A percentile compares a stretch with the other conserved stretches of the same genome.
These are phyloP conservation scores for Sophora flavescens DNA, from an alignment of 306 rosid species.

Conservation along the genomic window DNA sequence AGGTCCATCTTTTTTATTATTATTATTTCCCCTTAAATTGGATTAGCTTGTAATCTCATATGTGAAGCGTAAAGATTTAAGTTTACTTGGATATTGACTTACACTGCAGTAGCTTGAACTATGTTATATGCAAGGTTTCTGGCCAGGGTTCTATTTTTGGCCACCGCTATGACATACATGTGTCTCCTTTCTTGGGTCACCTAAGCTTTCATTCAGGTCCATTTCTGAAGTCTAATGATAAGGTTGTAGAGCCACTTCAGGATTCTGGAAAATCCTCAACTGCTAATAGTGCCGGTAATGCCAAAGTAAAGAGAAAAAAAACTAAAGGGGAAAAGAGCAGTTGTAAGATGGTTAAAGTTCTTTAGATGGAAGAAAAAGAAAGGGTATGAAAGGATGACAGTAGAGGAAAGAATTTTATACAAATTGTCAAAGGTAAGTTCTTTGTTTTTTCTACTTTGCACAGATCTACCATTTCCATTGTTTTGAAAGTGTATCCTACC, in stretches of 20 bases:
- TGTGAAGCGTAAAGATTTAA: background rate
- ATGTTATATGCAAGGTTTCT: conserved; percentile 62
- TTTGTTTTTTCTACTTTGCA: background rate
- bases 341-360: conserved; percentile 86
- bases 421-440: conserved; percentile 71
- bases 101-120: conserved; percentile 60
- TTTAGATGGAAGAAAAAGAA: conserved; percentile 90
- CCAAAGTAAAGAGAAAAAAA: conserved; percentile 63
- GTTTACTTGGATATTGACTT: conserved; percentile 42
- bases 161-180: conserved; percentile 2
- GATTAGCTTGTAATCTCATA: conserved; percentile 4
- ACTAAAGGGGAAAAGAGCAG: conserved; percentile 90
- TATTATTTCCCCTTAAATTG: background rate
- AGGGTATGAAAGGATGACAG: conserved; percentile 82
- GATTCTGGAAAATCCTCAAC: conserved; percentile 44
- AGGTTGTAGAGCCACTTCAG: conserved; percentile 50
- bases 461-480: background rate
- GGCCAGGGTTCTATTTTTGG: conserved; percentile 47
- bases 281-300: conserved; percentile 43
- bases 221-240: conserved; percentile 44
- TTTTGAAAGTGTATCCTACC: conserved; percentile 37
- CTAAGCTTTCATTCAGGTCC: conserved; percentile 62
- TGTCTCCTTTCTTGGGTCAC: conserved; percentile 43
- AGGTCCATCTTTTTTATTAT: background rate
- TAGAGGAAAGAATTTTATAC: conserved; percentile 75